Conservation (phyloP, 1,284 basidiomycete species). For the Tetrapyrgos nigripes region DNA sequence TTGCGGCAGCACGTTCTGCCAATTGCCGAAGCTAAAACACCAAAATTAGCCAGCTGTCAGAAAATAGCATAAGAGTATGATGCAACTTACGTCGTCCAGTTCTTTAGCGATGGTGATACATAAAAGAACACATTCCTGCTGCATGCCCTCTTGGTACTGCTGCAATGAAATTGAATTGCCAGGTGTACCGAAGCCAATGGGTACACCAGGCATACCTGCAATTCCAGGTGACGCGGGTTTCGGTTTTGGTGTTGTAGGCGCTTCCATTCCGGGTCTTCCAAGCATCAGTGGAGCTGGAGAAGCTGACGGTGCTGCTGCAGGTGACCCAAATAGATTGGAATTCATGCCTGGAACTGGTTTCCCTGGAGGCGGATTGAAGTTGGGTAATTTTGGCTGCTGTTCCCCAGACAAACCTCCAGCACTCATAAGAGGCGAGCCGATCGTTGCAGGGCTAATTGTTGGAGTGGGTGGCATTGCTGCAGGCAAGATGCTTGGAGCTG, state of each 20-base stretch:
- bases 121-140: slow-evolving; percentile 60
- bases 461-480: neutral
- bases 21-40: slow-evolving; percentile 49
- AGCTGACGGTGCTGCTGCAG: no score
- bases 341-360: neutral
- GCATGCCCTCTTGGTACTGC: slow-evolving; percentile 57
- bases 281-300: neutral
- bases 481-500: neutral
- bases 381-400: neutral
- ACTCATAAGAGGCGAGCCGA: neutral
- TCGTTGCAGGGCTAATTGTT: neutral
- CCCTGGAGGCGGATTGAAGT: neutral
- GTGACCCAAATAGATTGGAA: neutral
- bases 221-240: neutral
- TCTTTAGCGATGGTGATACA: slow-evolving; percentile 52
- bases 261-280: neutral
- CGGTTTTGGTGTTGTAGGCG: slow-evolving; percentile 18
- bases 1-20: slow-evolving; percentile 40
- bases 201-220: slow-evolving; percentile 9
- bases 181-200: slow-evolving; percentile 6
- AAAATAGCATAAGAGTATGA: neutral
- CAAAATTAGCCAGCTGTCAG: slow-evolving; percentile 12
- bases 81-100: slow-evolving; percentile 54
- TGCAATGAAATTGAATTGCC: slow-evolving; percentile 14
- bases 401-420: neutral